Base-by-base conservation (phyloP, 495 filamentous ascomycete genomes). In the Saxophila tyrrhenica region DNA sequence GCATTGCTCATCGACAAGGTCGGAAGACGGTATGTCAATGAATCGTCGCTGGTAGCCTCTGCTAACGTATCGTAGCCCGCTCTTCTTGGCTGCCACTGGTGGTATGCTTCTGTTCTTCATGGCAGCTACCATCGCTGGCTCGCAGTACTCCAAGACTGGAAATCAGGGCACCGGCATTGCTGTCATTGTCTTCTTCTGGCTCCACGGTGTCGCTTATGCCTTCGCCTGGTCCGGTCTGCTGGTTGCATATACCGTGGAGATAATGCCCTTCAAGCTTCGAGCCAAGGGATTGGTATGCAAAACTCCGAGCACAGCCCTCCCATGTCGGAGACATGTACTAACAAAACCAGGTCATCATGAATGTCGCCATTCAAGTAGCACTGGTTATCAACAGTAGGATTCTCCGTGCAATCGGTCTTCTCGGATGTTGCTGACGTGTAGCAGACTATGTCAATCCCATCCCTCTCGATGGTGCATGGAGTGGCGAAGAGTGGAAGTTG, bases 221-320 rank as follows among this genome's bases (percentile, higher is more conserved):
- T 84, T 65, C 42, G 64, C 68, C 16, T 67, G 62, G 60, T 59
- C 65, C 41, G 59, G 80, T 43, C 68, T 85, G 51, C 69, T 85
- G 25, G 76, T 83, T 45, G 78, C 81, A 25, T 70, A 70, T 48
- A 53, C 62, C 17, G 57, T 82, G 22, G 83, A 86, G 69, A 79
- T 86, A 25, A 69, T 83, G 15, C 81, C 82, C 0, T 88, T 81
- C 69, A 75, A 77, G 43, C 72, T 86, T 53, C 77, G 82, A 20
- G 81, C 82, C 44, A 88, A 85, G 72, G 82, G 82, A 38, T 78
- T 85, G n/a, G n/a, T n/a, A n/a, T n/a, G n/a, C n/a, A n/a, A n/a
- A n/a, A n/a, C n/a, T n/a, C n/a, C n/a, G n/a, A n/a, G n/a, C n/a
- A n/a, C n/a, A n/a, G n/a, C n/a, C n/a, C n/a, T n/a, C n/a, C n/a